phyloP scores from a whole-genome alignment of 2,329 filamentous ascomycete species.

The Sordariomycetes sp. region DNA sequence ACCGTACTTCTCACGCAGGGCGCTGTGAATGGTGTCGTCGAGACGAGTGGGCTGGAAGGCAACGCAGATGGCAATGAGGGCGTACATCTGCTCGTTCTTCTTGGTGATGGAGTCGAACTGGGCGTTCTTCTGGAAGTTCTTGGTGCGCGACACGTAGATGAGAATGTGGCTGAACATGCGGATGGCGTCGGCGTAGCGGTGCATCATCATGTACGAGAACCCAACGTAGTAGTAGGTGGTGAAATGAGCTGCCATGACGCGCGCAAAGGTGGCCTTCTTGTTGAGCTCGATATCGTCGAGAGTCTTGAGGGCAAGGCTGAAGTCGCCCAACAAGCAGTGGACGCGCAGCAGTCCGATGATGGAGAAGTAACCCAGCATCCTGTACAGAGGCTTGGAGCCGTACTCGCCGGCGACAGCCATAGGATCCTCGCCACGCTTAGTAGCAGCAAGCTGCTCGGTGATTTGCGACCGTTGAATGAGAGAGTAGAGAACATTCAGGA shows the following conservation, averaged over 20 bases:
- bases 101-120: conserved; percentile 98
- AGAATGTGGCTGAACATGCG: conserved; percentile 99
- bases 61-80: conserved; percentile 95
- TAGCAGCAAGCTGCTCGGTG: conserved; percentile 89
- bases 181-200: conserved; percentile 97
- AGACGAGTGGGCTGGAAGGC: conserved; percentile 95
- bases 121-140: conserved; percentile 99
- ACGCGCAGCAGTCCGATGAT: conserved; percentile 95
- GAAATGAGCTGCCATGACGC: conserved; percentile 99
- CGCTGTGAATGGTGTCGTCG: conserved; percentile 98
- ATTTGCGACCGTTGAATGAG: conserved; percentile 98
- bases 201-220: conserved; percentile 99
- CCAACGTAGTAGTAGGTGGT: conserved; percentile 99
- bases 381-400: conserved; percentile 86
- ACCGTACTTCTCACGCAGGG: conserved; percentile 96
- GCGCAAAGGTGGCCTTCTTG: conserved; percentile 99
- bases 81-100: conserved; percentile 99
- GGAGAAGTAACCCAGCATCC: conserved; percentile 98
- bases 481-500: conserved; percentile 98
- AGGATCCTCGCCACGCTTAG: conserved; percentile 89
- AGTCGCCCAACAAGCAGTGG: conserved; percentile 93
- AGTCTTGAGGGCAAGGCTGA: conserved; percentile 95
- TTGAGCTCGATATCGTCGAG: conserved; percentile 99
- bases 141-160: conserved; percentile 95
- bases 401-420: conserved; percentile 87